phyloP scores from a whole-genome alignment of 2,329 filamentous ascomycete genomes.

The Botryotinia calthae region DNA sequence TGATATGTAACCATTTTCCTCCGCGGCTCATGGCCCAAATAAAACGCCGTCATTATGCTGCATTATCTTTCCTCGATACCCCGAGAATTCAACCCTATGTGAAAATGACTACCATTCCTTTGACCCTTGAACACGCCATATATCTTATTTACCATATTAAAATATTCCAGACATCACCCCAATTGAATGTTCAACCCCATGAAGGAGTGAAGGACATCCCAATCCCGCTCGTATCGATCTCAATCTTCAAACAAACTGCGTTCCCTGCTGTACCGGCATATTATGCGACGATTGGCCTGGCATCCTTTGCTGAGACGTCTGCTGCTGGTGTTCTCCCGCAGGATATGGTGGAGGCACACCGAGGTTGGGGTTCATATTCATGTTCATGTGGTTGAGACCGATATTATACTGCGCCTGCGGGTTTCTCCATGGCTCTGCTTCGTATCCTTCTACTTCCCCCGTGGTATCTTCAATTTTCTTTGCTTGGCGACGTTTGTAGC shows the following conservation, averaged over 20 bases:
- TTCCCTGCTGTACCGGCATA: constrained; percentile 2
- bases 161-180: background rate
- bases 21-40: background rate
- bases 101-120: background rate
- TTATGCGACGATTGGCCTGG: constrained; percentile 9
- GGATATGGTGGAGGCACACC: constrained; percentile 9
- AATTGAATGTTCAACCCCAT: background rate
- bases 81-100: background rate
- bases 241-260: constrained; percentile 13
- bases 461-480: background rate
- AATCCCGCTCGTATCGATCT: background rate
- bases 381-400: constrained; percentile 13
- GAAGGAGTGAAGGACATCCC: no score
- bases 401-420: constrained; percentile 17
- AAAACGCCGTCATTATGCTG: background rate
- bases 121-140: background rate
- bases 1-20: background rate
- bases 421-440: constrained; percentile 18
- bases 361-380: background rate
- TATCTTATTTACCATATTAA: background rate
- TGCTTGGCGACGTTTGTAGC: constrained; percentile 4
- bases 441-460: constrained; percentile 5
- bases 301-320: background rate
- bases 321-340: background rate
- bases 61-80: background rate